Conservation (phyloP, 176 grass and related monocot genomes). For the Avena eriantha region DNA sequence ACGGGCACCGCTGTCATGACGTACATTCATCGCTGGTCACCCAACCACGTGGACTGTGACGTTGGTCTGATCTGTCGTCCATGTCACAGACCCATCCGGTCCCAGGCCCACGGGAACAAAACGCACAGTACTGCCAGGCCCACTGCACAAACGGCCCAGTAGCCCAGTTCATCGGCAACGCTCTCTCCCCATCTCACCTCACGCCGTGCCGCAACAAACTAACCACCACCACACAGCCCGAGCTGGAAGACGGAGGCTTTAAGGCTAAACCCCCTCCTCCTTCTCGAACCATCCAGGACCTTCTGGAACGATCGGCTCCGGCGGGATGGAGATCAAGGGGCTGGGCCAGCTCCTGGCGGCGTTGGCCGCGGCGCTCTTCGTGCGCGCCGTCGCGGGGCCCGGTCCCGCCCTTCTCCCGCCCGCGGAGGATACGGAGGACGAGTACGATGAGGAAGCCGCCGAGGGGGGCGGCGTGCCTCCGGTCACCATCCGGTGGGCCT, state of each 20-base stretch:
- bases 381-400: slow-evolving; percentile 61
- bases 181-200: slow-evolving; percentile 17
- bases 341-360: slow-evolving; percentile 80
- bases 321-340: slow-evolving; percentile 56
- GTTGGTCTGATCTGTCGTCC: neutral
- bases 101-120: neutral
- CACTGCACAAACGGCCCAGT: neutral
- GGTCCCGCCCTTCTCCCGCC: slow-evolving; percentile 61
- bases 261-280: slow-evolving; percentile 32
- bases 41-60: neutral
- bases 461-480: slow-evolving; percentile 49
- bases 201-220: slow-evolving; percentile 33
- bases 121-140: neutral
- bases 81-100: neutral
- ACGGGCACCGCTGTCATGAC: neutral
- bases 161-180: neutral
- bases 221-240: slow-evolving; percentile 38
- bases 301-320: neutral
- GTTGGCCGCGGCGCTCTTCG: slow-evolving; percentile 75
- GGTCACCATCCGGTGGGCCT: slow-evolving; percentile 71
- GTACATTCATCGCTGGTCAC: neutral
- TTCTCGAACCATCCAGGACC: neutral
- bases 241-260: neutral
- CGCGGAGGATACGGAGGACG: slow-evolving; percentile 44
- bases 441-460: slow-evolving; percentile 41